Evolutionary conservation across 352 stramenopile genomes (phyloP).

Genomic region (Globisporangium apiculatum): DNA sequence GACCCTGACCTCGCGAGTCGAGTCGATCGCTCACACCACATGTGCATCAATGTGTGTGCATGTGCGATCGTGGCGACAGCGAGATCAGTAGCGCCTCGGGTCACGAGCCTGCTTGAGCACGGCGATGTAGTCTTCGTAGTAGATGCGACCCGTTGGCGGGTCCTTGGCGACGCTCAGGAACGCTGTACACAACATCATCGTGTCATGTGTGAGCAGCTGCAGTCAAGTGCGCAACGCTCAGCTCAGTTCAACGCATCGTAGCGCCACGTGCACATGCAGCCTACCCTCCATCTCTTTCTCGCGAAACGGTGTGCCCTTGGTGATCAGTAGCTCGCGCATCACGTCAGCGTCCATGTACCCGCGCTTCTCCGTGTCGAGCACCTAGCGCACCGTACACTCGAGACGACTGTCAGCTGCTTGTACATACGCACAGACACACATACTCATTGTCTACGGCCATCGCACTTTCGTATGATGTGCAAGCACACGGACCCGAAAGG

Average conservation of each 20-base stretch:
- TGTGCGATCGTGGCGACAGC: neutral
- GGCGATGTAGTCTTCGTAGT: slow-evolving; percentile 91
- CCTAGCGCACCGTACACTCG: slow-evolving; percentile 13
- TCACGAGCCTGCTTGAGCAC: slow-evolving; percentile 55
- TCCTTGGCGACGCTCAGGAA: slow-evolving; percentile 84
- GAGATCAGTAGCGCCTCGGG: slow-evolving; percentile 16
- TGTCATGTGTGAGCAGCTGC: neutral
- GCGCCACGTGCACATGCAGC: neutral
- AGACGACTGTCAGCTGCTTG: neutral
- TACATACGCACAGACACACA: neutral
- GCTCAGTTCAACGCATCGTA: neutral
- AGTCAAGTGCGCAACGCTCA: neutral
- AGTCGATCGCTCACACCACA: too few species aligned
- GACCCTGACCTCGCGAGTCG: too few species aligned
- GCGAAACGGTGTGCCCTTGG: slow-evolving; percentile 86
- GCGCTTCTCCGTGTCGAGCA: slow-evolving; percentile 71
- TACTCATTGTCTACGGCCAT: neutral
- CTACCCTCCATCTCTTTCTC: slow-evolving; percentile 88
- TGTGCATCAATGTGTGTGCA: neutral
- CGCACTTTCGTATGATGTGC: neutral
- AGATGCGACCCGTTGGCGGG: slow-evolving; percentile 79
- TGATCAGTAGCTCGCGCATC: slow-evolving; percentile 86
- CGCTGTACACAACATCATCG: slow-evolving; percentile 18
- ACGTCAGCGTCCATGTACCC: slow-evolving; percentile 87
- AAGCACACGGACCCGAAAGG: slow-evolving; percentile 34